phyloP scores from a whole-genome alignment of 257 asterid genomes.

The Apocynum venetum region DNA sequence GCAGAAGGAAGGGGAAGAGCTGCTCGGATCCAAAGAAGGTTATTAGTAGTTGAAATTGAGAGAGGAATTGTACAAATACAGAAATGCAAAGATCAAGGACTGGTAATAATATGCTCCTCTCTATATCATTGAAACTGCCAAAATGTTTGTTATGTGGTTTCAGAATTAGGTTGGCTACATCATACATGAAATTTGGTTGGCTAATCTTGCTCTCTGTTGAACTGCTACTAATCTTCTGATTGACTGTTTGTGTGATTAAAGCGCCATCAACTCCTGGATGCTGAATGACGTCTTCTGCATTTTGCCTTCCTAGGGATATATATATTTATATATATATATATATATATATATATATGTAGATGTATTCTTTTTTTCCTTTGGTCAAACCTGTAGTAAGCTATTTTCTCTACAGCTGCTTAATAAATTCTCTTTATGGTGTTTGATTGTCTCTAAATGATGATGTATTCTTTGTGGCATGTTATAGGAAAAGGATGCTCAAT shows the following conservation, averaged over 20 bases:
- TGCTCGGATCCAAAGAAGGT: constrained; percentile 91
- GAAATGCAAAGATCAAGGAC: constrained; percentile 61
- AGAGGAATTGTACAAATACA: constrained; percentile 71
- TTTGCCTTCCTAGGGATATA: background rate
- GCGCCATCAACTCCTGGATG: background rate
- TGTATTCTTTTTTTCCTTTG: background rate
- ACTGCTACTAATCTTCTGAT: background rate
- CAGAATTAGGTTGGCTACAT: too few relatives aligned
- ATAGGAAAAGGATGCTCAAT: constrained; percentile 83
- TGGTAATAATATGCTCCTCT: constrained; percentile 36
- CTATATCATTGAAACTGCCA: background rate
- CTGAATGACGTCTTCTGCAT: background rate
- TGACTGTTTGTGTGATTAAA: background rate
- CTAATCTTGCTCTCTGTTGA: background rate
- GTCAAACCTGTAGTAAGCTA: background rate
- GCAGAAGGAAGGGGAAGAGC: constrained; percentile 97
- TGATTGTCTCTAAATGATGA: background rate
- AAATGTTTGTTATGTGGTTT: background rate
- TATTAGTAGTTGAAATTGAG: constrained; percentile 74
- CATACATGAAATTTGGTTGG: background rate
- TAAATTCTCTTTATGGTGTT: constrained; percentile 2
- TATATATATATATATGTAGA: too few relatives aligned
- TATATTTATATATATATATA: too few relatives aligned
- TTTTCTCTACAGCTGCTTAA: background rate
- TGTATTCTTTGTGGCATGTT: constrained; percentile 1